Evolutionary conservation across 371 early-diverging fungal genomes (phyloP).

Genomic region (Syncephalastrum contaminatum): DNA sequence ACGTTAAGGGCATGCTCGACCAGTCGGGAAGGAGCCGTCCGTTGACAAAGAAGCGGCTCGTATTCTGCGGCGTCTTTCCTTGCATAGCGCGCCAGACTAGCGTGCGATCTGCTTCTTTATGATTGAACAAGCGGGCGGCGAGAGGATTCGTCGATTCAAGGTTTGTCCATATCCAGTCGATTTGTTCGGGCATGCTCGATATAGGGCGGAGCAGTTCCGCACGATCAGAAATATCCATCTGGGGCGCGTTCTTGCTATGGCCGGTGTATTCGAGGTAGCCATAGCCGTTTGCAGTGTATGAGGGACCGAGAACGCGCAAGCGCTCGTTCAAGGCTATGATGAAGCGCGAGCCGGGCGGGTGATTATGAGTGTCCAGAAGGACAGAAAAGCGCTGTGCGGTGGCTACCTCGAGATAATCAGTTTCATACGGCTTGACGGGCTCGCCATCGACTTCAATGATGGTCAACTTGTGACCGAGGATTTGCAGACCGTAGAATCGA

Average conservation of each 20-base stretch:
- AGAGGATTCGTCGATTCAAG: conserved; percentile 2
- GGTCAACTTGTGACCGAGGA: conserved; percentile 34
- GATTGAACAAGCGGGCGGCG: not conserved
- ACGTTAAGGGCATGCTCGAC: not conserved
- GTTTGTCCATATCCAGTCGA: conserved; percentile 15
- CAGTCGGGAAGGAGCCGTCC: conserved; percentile 20
- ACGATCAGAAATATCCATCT: not conserved
- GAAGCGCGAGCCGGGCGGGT: conserved; percentile 5
- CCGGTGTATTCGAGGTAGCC: conserved; percentile 6
- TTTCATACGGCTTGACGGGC: conserved; percentile 27
- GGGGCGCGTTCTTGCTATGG: not conserved
- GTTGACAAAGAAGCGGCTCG: conserved; percentile 32
- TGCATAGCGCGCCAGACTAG: conserved; percentile 11
- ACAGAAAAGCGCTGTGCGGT: conserved; percentile 46
- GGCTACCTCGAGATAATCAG: conserved; percentile 27
- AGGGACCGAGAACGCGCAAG: not conserved
- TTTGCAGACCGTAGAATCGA: conserved; percentile 29
- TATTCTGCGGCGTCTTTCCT: conserved; percentile 13
- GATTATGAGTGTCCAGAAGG: conserved; percentile 22
- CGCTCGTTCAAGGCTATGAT: conserved; percentile 4
- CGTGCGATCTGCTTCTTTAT: conserved; percentile 11
- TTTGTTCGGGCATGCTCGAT: not conserved
- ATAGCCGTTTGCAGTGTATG: conserved; percentile 4
- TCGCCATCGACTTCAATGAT: conserved; percentile 47
- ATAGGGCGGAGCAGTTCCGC: not conserved